Evolutionary conservation across 2,329 filamentous ascomycete genomes (phyloP).

Genomic region (Chrysoporthe deuterocubensis): DNA sequence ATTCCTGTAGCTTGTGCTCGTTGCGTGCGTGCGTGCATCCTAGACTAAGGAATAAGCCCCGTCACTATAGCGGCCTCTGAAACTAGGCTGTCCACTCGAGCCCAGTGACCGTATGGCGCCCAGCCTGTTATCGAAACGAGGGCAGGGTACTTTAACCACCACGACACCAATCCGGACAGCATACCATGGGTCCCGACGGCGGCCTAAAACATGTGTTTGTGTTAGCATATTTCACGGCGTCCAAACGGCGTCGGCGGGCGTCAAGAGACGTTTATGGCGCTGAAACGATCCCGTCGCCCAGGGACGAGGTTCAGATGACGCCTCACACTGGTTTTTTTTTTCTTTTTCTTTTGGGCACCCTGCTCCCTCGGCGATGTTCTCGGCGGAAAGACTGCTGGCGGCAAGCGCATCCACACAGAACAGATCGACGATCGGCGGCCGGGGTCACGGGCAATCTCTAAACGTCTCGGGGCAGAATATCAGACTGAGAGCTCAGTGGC

Average conservation of each 20-base stretch:
- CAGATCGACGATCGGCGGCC: background rate
- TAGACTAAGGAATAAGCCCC: background rate
- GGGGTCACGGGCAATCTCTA: background rate
- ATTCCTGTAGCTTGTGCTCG: background rate
- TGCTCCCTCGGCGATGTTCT: slow-evolving; percentile 1
- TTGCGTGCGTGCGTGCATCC: background rate
- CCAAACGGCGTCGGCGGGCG: background rate
- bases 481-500: background rate
- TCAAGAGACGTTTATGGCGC: background rate
- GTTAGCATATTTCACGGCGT: background rate
- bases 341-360: background rate
- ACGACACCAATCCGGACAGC: background rate
- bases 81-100: background rate
- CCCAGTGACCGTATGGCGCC: background rate
- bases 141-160: background rate
- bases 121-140: background rate
- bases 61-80: background rate
- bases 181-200: background rate
- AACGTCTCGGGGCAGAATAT: background rate
- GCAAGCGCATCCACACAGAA: background rate
- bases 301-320: background rate
- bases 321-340: background rate
- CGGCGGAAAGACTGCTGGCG: background rate
- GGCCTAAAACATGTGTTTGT: background rate
- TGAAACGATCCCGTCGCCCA: background rate